A percentile compares a stretch with the other conserved stretches of the same genome.
Conservation (phyloP, 2,329 filamentous ascomycete genomes). For the Diplodia mutila region DNA sequence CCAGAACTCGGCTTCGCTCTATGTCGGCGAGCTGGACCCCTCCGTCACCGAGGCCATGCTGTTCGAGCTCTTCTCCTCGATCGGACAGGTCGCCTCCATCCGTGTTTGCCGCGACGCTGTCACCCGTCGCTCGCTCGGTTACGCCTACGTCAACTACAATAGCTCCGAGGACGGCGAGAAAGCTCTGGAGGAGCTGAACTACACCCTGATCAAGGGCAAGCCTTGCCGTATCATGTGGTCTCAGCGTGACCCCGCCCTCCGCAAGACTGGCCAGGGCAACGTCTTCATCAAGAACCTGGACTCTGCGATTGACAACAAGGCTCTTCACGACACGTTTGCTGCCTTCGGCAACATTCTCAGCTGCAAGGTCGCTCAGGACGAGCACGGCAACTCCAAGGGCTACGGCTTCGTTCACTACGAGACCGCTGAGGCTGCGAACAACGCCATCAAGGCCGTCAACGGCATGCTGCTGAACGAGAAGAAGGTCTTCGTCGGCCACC, state of each 20-base stretch:
- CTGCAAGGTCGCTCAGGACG: slow-evolving; percentile 99
- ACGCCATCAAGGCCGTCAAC: slow-evolving; percentile 99
- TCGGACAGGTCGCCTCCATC: slow-evolving; percentile 97
- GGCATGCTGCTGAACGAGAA: slow-evolving; percentile 99
- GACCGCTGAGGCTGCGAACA: slow-evolving; percentile 93
- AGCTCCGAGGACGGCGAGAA: slow-evolving; percentile 95
- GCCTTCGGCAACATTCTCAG: slow-evolving; percentile 98
- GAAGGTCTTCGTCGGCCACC: slow-evolving; percentile 99
- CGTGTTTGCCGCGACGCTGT: slow-evolving; percentile 99
- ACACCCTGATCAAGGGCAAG: slow-evolving; percentile 97
- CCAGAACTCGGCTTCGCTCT: slow-evolving; percentile 95
- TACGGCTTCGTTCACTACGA: slow-evolving; percentile 99
- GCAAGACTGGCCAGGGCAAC: slow-evolving; percentile 99
- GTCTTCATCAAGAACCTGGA: slow-evolving; percentile 99
- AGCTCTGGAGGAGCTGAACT: slow-evolving; percentile 98
- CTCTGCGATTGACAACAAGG: slow-evolving; percentile 99
- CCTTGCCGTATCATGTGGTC: slow-evolving; percentile 99
- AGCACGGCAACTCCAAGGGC: slow-evolving; percentile 94
- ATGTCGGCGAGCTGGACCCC: slow-evolving; percentile 96
- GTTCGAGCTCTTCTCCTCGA: slow-evolving; percentile 99
- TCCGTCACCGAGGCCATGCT: slow-evolving; percentile 99
- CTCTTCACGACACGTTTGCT: slow-evolving; percentile 96
- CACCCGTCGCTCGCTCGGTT: slow-evolving; percentile 96
- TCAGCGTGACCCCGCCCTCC: slow-evolving; percentile 96
- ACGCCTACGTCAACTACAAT: slow-evolving; percentile 99